Percentiles rank a stretch among this genome's conserved stretches.
phyloP scores from a whole-genome alignment of 2,329 filamentous ascomycete species.

The Fusarium transvaalense region DNA sequence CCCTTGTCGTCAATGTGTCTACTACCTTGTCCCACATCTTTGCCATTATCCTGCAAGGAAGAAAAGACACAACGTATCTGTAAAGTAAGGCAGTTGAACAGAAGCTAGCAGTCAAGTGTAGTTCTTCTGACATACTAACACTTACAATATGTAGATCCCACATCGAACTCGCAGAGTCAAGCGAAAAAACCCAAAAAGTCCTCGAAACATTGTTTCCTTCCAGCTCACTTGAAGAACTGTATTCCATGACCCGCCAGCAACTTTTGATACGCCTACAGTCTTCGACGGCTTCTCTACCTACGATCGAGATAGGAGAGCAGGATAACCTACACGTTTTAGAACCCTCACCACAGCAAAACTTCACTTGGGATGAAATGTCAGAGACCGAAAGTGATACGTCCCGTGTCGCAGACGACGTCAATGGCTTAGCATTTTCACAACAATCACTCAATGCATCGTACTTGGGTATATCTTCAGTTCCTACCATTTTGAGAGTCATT shows the following conservation, averaged over 20 bases:
- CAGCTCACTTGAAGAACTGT: background rate
- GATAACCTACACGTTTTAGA: slow-evolving; percentile 9
- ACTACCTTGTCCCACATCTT: slow-evolving; percentile 22
- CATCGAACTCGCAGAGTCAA: background rate
- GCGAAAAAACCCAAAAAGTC: background rate
- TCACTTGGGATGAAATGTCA: slow-evolving; percentile 27
- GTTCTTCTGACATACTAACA: background rate
- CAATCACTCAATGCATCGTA: slow-evolving; percentile 66
- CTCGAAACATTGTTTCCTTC: slow-evolving; percentile 4
- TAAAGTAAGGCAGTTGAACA: slow-evolving; percentile 1
- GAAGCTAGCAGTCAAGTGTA: too few species aligned
- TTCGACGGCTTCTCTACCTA: background rate
- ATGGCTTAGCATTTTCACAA: slow-evolving; percentile 69
- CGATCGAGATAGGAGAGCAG: background rate
- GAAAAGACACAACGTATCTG: slow-evolving; percentile 9
- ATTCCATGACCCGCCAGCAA: slow-evolving; percentile 5
- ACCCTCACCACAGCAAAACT: background rate
- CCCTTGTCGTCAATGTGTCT: slow-evolving; percentile 22
- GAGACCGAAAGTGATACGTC: slow-evolving; percentile 5
- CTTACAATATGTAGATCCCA: background rate
- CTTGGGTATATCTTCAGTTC: slow-evolving; percentile 74
- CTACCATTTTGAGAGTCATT: slow-evolving; percentile 55
- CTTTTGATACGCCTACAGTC: background rate
- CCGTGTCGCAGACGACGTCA: slow-evolving; percentile 37
- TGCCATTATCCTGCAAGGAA: slow-evolving; percentile 22